Evolutionary conservation across 2,329 filamentous ascomycete genomes (phyloP).

Genomic region (Penicillium olsonii): DNA sequence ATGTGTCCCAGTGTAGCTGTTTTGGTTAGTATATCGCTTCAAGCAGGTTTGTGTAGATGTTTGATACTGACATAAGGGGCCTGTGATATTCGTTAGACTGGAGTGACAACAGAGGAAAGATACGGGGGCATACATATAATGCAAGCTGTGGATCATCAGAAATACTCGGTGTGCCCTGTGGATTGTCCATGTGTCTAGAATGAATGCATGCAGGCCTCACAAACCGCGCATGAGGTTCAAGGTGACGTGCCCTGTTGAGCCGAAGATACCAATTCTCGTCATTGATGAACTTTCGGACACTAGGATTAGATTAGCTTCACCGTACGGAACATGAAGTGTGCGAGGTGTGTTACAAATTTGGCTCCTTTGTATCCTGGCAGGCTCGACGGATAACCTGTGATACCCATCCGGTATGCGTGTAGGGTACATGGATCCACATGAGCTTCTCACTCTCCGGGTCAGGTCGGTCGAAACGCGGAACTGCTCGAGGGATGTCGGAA

Average conservation of each 20-base stretch:
- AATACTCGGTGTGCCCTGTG: conserved; percentile 9
- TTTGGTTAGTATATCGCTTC: too few species aligned
- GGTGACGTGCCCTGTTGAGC: conserved; percentile 39
- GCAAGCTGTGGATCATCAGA: conserved; percentile 28
- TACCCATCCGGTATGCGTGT: conserved; percentile 29
- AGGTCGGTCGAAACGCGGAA: conserved; percentile 34
- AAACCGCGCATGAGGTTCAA: conserved; percentile 43
- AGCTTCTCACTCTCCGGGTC: conserved; percentile 36
- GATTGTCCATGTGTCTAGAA: conserved; percentile 28
- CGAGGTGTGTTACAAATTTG: conserved; percentile 17
- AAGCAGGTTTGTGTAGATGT: accelerated
- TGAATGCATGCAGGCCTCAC: conserved; percentile 39
- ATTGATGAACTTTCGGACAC: conserved; percentile 38
- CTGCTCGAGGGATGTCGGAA: conserved; percentile 26
- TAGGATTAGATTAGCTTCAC: conserved; percentile 24
- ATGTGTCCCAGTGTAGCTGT: conserved; percentile 65
- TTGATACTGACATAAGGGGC: conserved; percentile 30
- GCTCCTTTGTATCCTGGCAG: conserved; percentile 27
- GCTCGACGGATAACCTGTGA: conserved; percentile 24
- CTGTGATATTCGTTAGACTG: conserved; percentile 14
- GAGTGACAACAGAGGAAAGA: too few species aligned
- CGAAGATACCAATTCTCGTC: conserved; percentile 40
- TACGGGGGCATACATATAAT: conserved; percentile 29
- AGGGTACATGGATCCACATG: conserved; percentile 38
- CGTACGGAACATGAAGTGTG: accelerated